phyloP scores from a whole-genome alignment of 306 rosid genomes.

The Casuarina glauca region DNA sequence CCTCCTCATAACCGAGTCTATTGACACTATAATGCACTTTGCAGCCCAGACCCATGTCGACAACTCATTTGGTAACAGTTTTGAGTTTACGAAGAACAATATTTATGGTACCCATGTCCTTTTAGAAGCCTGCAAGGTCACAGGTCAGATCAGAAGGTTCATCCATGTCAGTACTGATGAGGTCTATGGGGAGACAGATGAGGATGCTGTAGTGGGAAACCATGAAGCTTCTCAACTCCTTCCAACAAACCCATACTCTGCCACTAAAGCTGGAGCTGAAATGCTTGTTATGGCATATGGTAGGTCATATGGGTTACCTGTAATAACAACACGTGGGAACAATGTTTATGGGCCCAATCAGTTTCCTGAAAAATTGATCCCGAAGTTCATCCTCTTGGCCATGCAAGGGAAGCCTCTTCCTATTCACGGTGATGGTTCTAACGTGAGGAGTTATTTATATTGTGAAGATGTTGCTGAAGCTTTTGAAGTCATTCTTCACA shows the following conservation, averaged over 20 bases:
- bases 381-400: slow-evolving; percentile 87
- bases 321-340: slow-evolving; percentile 89
- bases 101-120: slow-evolving; percentile 91
- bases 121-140: slow-evolving; percentile 88
- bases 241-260: slow-evolving; percentile 91
- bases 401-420: slow-evolving; percentile 89
- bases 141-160: slow-evolving; percentile 88
- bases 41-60: slow-evolving; percentile 98
- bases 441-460: slow-evolving; percentile 85
- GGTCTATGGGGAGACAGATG: slow-evolving; percentile 94
- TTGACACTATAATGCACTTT: slow-evolving; percentile 91
- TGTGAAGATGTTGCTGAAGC: slow-evolving; percentile 98
- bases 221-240: slow-evolving; percentile 94
- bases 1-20: slow-evolving; percentile 76
- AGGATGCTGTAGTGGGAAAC: slow-evolving; percentile 89
- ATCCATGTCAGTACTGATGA: slow-evolving; percentile 96
- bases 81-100: slow-evolving; percentile 95
- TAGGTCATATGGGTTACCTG: slow-evolving; percentile 82
- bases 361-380: slow-evolving; percentile 86
- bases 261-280: slow-evolving; percentile 94
- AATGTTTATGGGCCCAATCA: slow-evolving; percentile 92
- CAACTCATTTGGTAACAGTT: slow-evolving; percentile 88
- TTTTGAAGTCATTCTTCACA: slow-evolving; percentile 85
- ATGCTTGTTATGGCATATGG: slow-evolving; percentile 99
- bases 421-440: slow-evolving; percentile 90